Percentiles rank a stretch among this genome's conserved stretches.
phyloP scores from a whole-genome alignment of 495 filamentous ascomycete species.

The Massariosphaeria phaeospora region DNA sequence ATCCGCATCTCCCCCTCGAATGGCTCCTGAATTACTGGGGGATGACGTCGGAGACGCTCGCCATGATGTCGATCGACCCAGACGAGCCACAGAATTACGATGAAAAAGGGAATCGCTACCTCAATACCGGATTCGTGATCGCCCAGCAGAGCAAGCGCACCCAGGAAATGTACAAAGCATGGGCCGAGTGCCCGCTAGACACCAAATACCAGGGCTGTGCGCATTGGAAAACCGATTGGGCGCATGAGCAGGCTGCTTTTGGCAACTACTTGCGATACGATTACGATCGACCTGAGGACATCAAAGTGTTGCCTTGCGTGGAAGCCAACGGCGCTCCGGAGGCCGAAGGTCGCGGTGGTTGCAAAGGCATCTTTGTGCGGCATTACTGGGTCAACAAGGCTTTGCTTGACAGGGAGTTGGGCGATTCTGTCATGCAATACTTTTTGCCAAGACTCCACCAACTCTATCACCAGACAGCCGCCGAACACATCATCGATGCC shows the following conservation, averaged over 20 bases:
- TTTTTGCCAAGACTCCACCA: conserved; percentile 29
- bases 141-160: conserved; percentile 40
- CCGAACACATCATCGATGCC: conserved; percentile 23
- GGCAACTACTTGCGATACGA: conserved; percentile 41
- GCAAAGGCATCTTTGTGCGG: conserved; percentile 30
- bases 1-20: conserved; percentile 49
- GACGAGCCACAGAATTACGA: conserved; percentile 37
- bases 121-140: conserved; percentile 45
- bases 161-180: conserved; percentile 40
- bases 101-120: conserved; percentile 32
- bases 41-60: conserved; percentile 41
- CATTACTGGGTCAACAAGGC: conserved; percentile 34
- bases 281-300: conserved; percentile 38
- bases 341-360: conserved; percentile 25
- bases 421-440: conserved; percentile 29
- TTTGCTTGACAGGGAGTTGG: conserved; percentile 8
- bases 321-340: conserved; percentile 40
- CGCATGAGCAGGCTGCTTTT: conserved; percentile 44
- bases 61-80: conserved; percentile 44
- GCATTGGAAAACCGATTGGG: conserved; percentile 37
- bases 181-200: conserved; percentile 40
- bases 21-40: conserved; percentile 55
- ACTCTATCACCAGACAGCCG: conserved; percentile 9
- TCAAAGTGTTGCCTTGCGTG: conserved; percentile 40
- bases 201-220: conserved; percentile 36